Evolutionary conservation across 371 early-diverging fungal species (phyloP).

Genomic region (Actinomucor elegans): DNA sequence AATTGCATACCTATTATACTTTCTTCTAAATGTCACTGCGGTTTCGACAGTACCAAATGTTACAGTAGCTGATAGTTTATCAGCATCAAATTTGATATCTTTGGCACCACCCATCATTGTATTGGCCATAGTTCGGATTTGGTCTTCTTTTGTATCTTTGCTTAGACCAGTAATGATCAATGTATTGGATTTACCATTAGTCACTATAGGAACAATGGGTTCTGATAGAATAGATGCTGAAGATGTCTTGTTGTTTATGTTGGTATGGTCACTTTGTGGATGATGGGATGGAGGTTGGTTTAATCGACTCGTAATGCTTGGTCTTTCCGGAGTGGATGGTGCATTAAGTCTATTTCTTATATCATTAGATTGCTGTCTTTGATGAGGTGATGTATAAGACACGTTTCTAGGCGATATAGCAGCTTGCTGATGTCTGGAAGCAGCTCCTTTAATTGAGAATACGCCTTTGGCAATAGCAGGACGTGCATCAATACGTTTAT

Average conservation of each 20-base stretch:
- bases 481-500: not conserved
- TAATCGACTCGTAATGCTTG: constrained; percentile 3
- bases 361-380: not conserved
- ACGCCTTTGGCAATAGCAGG: constrained; percentile 17
- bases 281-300: not conserved
- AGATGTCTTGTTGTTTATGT: not conserved
- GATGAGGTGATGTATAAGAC: constrained; percentile 4
- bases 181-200: constrained; percentile 8
- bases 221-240: not conserved
- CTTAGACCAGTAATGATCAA: constrained; percentile 2
- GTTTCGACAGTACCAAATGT: constrained; percentile 2
- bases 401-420: not conserved
- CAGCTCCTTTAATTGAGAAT: constrained; percentile 5
- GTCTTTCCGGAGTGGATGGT: not conserved
- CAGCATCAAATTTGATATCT: not conserved
- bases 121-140: constrained; percentile 1
- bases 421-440: not conserved
- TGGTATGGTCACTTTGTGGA: not conserved
- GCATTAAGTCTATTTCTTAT: not conserved
- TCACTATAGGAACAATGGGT: not conserved
- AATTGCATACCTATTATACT: constrained; percentile 10
- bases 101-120: not conserved
- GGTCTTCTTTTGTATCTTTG: not conserved
- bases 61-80: not conserved
- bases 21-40: constrained; percentile 17